A percentile compares a stretch with the other conserved stretches of the same genome.
These are phyloP conservation scores for Fusarium sp. DNA, from an alignment of 2,329 filamentous ascomycete species.

Conservation along the genomic window DNA sequence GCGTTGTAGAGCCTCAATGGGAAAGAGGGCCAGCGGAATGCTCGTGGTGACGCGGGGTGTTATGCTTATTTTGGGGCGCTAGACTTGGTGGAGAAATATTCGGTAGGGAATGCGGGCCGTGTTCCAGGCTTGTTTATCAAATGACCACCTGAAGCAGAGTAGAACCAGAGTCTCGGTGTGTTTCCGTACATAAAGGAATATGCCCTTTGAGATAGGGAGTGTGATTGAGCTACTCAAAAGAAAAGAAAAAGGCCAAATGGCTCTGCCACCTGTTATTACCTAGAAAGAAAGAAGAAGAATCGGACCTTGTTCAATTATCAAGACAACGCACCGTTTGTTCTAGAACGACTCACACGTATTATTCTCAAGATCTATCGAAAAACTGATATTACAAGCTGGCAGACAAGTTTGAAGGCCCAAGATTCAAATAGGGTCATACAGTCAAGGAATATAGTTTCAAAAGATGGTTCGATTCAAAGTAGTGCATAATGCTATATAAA, in stretches of 20 bases:
- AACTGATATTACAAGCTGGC: not conserved
- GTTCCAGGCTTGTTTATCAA: not conserved
- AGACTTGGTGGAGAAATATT: not conserved
- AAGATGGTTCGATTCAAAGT: not conserved
- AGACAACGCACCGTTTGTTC: not conserved
- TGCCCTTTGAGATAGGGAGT: not conserved
- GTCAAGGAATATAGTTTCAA: not conserved
- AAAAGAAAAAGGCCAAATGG: not conserved
- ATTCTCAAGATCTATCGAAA: not conserved
- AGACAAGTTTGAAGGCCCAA: not conserved
- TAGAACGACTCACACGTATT: not conserved
- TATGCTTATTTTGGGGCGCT: not conserved
- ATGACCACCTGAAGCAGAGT: not conserved
- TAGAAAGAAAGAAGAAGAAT: not conserved
- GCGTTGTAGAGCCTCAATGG: not conserved
- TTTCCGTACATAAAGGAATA: accelerated
- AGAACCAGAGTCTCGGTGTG: not conserved
- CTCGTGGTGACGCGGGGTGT: not conserved
- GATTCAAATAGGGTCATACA: not conserved
- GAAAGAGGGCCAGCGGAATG: not conserved
- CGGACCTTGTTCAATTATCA: not conserved
- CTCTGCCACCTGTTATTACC: not conserved
- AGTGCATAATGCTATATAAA: not conserved
- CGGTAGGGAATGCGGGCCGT: not conserved
- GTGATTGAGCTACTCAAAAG: no score